Base-by-base conservation (phyloP, 345 rosid genomes). In the Pistacia vera region DNA sequence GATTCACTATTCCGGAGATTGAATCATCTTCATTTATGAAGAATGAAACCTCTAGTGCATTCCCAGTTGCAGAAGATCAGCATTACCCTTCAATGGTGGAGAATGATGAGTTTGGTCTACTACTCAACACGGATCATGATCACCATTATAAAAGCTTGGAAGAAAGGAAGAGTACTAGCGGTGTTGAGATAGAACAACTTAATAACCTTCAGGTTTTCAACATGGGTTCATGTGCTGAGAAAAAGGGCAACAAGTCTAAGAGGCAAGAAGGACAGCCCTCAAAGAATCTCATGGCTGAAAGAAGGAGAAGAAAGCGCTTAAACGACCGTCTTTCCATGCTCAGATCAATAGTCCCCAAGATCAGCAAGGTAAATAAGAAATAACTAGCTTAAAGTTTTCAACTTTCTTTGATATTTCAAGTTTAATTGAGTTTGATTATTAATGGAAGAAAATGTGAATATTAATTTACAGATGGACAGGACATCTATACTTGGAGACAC, bases 271-370 rank as follows among this genome's bases (percentile, higher is more conserved):
- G 98, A 16, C 97, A 94, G 79, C 98, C 98, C 12, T 94, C 97
- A 2, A 94, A 94, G 90, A 94, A 94, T 82, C 73, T 91, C 41
- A 90, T 91, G 97, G 97, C 97, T 0, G 98, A 93, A 82, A 86
- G 97, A 77, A 90, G 97, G 66, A 84, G 95, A 77, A 90, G 97
- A 73, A 91, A 93, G 87, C 79, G 98, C 49, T 85, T 95, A 69
- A 91, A 93, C 76, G 97, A 90, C 77, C 81, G 95, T 30, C 94
- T 93, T 41, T 90, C 95, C 56, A 95, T 92, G 95, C 90, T 94
- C 63, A 85, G 98, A 87, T 94, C 98, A 79, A 88, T 94, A 36
- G 98, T 94, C 63, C 97, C 98, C 12, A 94, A 94, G 89, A 94
- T 94, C 85, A 92, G 96, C 84, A 94, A 94, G 97, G 98, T 92